These are phyloP conservation scores for Acanthamoeba royreba DNA, from an alignment of 208 protist species.

Conservation along the genomic window DNA sequence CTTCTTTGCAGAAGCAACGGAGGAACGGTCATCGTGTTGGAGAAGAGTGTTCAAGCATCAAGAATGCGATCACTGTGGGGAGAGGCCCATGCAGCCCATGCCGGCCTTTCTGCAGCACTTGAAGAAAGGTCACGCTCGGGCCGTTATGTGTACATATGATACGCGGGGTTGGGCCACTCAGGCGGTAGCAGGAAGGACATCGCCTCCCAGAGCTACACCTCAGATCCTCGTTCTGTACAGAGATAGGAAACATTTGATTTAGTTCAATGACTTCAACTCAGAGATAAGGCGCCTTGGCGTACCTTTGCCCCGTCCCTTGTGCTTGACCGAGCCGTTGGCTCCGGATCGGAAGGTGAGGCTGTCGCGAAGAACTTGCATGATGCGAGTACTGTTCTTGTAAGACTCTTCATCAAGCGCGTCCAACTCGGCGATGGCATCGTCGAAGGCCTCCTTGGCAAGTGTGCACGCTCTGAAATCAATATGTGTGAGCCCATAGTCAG, in stretches of 20 bases:
- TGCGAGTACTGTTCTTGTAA: conserved; percentile 98
- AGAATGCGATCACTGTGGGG: too few relatives aligned
- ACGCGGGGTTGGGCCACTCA: background rate
- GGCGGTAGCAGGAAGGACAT: background rate
- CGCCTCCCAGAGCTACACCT: background rate
- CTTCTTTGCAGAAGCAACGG: too few relatives aligned
- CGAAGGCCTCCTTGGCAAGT: conserved; percentile 96
- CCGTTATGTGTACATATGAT: background rate
- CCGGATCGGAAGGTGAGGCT: conserved; percentile 98
- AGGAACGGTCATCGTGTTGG: too few relatives aligned
- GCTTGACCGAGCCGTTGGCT: background rate
- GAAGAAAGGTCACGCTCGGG: background rate
- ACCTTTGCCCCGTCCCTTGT: background rate
- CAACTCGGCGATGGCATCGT: conserved; percentile 93
- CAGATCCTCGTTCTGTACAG: background rate
- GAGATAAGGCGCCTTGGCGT: background rate
- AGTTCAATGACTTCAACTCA: background rate
- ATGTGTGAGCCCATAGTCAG: background rate
- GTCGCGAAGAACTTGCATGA: conserved; percentile 98
- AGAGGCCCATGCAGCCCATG: too few relatives aligned
- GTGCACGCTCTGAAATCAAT: conserved; percentile 86
- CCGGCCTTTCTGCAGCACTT: background rate
- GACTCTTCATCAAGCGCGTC: conserved; percentile 96
- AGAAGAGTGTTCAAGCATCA: too few relatives aligned
- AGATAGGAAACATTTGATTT: background rate